Conservation (phyloP, 441 rosid genomes). For the Euphorbia schlechtendalii region DNA sequence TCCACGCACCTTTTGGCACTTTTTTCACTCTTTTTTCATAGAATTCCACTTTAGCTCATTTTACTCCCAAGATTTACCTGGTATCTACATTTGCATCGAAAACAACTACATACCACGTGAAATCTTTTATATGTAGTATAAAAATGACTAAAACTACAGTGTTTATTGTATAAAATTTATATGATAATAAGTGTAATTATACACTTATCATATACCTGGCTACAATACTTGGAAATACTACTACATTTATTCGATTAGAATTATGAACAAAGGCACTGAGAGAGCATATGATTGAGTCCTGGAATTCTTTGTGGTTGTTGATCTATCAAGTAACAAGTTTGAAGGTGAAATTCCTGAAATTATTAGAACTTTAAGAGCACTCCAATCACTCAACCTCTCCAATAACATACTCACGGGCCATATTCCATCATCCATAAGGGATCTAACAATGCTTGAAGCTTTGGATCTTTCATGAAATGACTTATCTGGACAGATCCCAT, state of each 20-base stretch:
- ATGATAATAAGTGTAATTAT: no score
- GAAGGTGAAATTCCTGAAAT: neutral
- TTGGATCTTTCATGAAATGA: neutral
- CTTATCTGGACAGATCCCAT: slow-evolving; percentile 25
- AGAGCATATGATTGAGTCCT: neutral
- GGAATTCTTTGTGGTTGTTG: neutral
- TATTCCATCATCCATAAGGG: neutral
- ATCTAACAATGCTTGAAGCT: neutral
- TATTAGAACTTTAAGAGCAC: neutral
- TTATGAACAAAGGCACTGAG: neutral
- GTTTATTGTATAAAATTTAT: no score
- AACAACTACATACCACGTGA: no score
- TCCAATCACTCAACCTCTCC: neutral
- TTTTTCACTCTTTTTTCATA: no score
- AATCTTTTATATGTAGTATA: no score
- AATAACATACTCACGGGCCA: neutral
- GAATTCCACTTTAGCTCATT: no score
- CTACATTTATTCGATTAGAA: no score
- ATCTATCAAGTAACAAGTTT: neutral
- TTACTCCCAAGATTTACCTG: no score
- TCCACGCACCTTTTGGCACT: no score
- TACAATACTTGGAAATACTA: neutral
- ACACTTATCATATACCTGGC: neutral
- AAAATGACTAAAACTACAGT: no score
- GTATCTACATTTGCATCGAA: no score